These are phyloP conservation scores for Cyamopsis tetragonoloba DNA, from an alignment of 306 rosid genomes.

Conservation along the genomic window DNA sequence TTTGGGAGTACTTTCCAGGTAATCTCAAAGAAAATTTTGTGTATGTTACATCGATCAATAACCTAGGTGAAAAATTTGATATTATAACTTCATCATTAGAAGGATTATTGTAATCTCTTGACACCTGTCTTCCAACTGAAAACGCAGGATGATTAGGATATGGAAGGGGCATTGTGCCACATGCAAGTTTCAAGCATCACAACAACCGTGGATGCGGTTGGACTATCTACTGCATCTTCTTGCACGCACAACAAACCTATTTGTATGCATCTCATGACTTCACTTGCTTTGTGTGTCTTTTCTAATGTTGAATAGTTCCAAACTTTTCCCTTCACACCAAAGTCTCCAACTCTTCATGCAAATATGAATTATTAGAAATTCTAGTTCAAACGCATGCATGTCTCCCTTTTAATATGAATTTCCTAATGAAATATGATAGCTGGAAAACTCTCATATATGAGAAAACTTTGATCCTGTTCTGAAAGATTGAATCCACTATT, in stretches of 20 bases:
- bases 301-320: conserved; percentile 37
- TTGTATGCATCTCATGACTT: conserved; percentile 39
- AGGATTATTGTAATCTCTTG: conserved; percentile 12
- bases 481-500: conserved; percentile 29
- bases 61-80: conserved; percentile 28
- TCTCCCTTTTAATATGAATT: neutral
- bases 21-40: neutral
- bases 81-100: conserved; percentile 26
- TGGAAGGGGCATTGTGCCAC: conserved; percentile 37
- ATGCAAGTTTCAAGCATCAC: conserved; percentile 41
- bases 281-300: conserved; percentile 2
- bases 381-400: neutral
- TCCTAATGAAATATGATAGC: neutral
- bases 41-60: neutral
- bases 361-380: neutral
- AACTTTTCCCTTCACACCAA: conserved; percentile 42
- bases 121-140: conserved; percentile 20
- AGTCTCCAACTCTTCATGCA: conserved; percentile 50
- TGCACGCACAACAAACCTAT: conserved; percentile 57
- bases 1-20: neutral
- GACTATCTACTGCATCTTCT: conserved; percentile 47
- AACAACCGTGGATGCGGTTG: conserved; percentile 46
- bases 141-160: conserved; percentile 45
- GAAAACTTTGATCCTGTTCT: conserved; percentile 33
- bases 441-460: conserved; percentile 24